Evolutionary conservation across 305 asterid species (phyloP).

Genomic region (Caryopteris hybrid): DNA sequence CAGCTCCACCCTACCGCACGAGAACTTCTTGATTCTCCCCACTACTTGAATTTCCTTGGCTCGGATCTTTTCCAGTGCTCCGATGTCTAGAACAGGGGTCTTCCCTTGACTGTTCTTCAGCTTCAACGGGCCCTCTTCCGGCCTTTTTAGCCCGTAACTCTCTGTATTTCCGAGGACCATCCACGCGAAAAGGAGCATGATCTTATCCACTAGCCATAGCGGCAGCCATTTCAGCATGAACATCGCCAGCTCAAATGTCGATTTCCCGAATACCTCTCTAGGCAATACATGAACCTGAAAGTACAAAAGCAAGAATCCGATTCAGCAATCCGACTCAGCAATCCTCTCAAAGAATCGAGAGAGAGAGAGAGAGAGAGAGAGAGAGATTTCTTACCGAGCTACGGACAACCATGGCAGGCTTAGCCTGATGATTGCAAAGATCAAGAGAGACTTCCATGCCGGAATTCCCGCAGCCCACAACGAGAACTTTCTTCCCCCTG

Average conservation of each 20-base stretch:
- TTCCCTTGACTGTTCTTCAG: constrained; percentile 58
- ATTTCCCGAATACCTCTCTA: constrained; percentile 55
- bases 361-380: too few relatives aligned
- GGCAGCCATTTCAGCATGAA: constrained; percentile 62
- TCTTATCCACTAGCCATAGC: constrained; percentile 57
- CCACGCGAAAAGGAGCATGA: constrained; percentile 50
- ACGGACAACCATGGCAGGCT: constrained; percentile 59
- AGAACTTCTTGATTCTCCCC: constrained; percentile 43
- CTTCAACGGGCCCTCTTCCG: constrained; percentile 50
- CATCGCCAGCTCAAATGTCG: constrained; percentile 61
- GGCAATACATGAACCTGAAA: constrained; percentile 69
- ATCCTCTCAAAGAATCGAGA: too few relatives aligned
- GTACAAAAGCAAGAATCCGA: not conserved
- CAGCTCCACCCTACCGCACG: constrained; percentile 34
- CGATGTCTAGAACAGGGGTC: constrained; percentile 68
- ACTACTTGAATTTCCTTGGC: constrained; percentile 51
- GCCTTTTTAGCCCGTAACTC: constrained; percentile 50
- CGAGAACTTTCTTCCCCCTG: constrained; percentile 48
- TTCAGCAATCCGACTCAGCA: not conserved
- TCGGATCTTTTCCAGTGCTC: constrained; percentile 56
- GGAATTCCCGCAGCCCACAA: constrained; percentile 64
- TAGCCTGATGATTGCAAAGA: constrained; percentile 51
- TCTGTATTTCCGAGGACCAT: constrained; percentile 46
- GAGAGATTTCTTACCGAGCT: constrained; percentile 31
- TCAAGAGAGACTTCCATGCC: constrained; percentile 74